Evolutionary conservation across 352 stramenopile genomes (phyloP), one percentile per base, ranked within the genome.

Genomic region (Thalassiosira oceanica): DNA sequence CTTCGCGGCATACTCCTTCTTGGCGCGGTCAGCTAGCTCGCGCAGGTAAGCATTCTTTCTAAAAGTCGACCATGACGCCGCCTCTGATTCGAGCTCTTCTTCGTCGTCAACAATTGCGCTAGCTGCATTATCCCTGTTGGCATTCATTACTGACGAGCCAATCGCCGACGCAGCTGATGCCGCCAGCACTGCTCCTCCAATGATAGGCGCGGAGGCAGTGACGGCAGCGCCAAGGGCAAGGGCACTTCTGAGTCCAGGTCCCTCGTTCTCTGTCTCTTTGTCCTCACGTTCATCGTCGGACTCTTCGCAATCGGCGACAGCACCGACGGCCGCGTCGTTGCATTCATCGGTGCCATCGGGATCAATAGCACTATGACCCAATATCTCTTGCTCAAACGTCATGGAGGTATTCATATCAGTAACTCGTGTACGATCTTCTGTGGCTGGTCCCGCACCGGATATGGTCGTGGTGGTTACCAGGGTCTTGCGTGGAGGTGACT

Each of bases 11-110:
- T 75, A 71, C 13, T 79, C 62, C 16, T 61, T 52, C 58, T 85
- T 87, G 21, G 84, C 84, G 18, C 75, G 55, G 13, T 69, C 42
- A 15, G 74, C 64, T 48, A 91, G 73, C 6, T 82, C 69, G 10
- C 67, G 51, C 15, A 91, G 53, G 11, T 86, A 81, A 0, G 70
- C 52, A 60, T 84, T 87, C 44, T 88, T 91, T 1, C 61, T 63
- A 24, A 57, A 63, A 10, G 58, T 20, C 23, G 43, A 61, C 67
- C 66, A 75, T 24, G 27, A 45, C 0, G 43, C 60, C 15, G 69
- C 55, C 35, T 80, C 44, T 3, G 62, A 72, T 48, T 70, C 33
- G 10, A 74, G 46, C 42, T 75, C 69, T 61, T 72, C 69, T 13
- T 74, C 62, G 13, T 65, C 62, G 16, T 78, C 57, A 41, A 39